A percentile compares a stretch with the other conserved stretches of the same genome.
These are phyloP conservation scores for Suillus ampliporus DNA, from an alignment of 768 basidiomycete genomes.

Conservation along the genomic window DNA sequence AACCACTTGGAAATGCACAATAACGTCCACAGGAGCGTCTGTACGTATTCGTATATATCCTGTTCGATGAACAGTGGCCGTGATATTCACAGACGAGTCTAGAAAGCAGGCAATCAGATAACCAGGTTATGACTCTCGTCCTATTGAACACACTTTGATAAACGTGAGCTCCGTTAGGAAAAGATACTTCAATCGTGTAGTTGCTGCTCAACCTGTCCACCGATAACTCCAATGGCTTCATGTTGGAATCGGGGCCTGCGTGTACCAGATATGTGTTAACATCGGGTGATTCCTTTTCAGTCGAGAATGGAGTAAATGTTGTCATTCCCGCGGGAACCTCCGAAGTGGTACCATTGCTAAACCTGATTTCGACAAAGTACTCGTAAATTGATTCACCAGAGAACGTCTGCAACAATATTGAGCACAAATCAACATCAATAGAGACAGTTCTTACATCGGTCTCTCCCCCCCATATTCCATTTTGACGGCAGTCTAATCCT, in stretches of 20 bases:
- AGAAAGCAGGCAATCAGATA: not conserved
- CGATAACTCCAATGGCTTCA: not conserved
- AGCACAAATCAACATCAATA: not conserved
- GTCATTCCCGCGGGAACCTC: slow-evolving; percentile 13
- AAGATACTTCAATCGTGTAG: slow-evolving; percentile 10
- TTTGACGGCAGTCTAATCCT: slow-evolving; percentile 14
- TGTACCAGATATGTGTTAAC: not conserved
- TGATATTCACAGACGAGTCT: slow-evolving; percentile 9
- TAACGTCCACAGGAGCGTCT: slow-evolving; percentile 3
- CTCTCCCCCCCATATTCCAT: not conserved
- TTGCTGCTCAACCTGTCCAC: slow-evolving; percentile 10
- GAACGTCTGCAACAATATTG: not conserved
- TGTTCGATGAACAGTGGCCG: slow-evolving; percentile 4
- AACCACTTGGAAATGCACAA: not conserved
- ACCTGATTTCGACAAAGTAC: slow-evolving; percentile 21
- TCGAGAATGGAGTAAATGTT: not conserved
- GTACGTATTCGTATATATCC: slow-evolving; percentile 15
- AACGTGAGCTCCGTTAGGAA: not conserved
- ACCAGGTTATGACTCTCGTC: not conserved
- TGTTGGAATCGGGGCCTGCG: no score
- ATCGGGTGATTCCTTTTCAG: not conserved
- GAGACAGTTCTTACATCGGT: not conserved
- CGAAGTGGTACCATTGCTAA: slow-evolving; percentile 22
- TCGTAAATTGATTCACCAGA: slow-evolving; percentile 23
- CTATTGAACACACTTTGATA: not conserved